Evolutionary conservation across 2,329 filamentous ascomycete genomes (phyloP), one percentile per base, ranked within the genome.

Genomic region (Periconia sp.): DNA sequence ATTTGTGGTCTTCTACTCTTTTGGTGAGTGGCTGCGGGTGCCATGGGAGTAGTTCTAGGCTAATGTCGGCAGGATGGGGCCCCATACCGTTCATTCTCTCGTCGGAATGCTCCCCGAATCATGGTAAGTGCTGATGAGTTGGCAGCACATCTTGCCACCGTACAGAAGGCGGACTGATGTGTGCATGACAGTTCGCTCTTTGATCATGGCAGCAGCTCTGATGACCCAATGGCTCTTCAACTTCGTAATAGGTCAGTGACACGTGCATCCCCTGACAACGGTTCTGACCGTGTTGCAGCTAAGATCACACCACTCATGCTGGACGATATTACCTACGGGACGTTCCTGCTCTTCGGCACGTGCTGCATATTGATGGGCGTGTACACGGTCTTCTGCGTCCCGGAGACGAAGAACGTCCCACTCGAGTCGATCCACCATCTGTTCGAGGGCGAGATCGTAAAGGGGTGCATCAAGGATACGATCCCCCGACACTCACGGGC

Each of bases 221-320:
- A 73, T 74, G 69, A 74, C 71, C 9, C 73, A 76, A 33, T 76
- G 73, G 73, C 60, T 74, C 2, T 69, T 72, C 58, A 70, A 72
- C 40, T 69, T 70, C 32, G 54, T 61, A 12, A 63, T 56, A 32
- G 48, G 36, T 42, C 21, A 21, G 39, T 48, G 22, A 16, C 22
- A 9, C n/a, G 13, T 34, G 15, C 22, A 35, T 16, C 12, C 16
- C 31, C 15, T 23, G 23, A 12, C 9, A 13, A 17, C 29, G 6
- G 23, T 25, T 9, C 36, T 26, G 21, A 46, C 26, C 7, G 5
- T 15, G 5, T 19, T 9, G 56, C 61, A 36, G 60, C 66, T 3
- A 69, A 70, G 37, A 64, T 70, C 40, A 71, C 72, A 0, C 72
- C 72, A 0, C 61, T 75, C 36, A 72, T 74, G 72, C 61, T 75